Evolutionary conservation across 495 filamentous ascomycete genomes (phyloP), one percentile per base, ranked within the genome.

Genomic region (Talaromyces nanjingensis): DNA sequence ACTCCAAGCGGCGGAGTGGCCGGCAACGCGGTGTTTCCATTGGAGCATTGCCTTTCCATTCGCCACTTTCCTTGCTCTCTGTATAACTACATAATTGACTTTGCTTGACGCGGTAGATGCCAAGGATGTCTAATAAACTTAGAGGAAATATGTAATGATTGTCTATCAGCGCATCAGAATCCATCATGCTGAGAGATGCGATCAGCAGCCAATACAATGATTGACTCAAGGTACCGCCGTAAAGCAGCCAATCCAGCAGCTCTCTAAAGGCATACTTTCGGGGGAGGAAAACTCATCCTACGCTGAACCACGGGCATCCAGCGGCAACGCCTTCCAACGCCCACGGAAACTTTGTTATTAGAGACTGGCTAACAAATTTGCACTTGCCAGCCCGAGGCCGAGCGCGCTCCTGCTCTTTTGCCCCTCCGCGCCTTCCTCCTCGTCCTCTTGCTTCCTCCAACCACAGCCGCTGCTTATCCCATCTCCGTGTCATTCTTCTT

Each of bases 371-470:
- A n/a, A n/a, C n/a, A n/a, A n/a, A n/a, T n/a, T n/a, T n/a, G 31
- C 31, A 33, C 31, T 33, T 33, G 31, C 31, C 31, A n/a, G n/a
- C n/a, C n/a, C n/a, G n/a, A n/a, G n/a, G n/a, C n/a, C n/a, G n/a
- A n/a, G n/a, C n/a, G n/a, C n/a, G n/a, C n/a, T n/a, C n/a, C n/a
- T n/a, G n/a, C n/a, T n/a, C n/a, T 47, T 20, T 47, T 47, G 42
- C 42, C 42, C 42, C 42, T 9, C 42, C 42, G 42, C 42, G 42
- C 39, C 39, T 45, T 45, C 39, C 33, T 37, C 33, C 33, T 42
- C 37, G 18, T 27, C 59, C 42, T 60, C 54, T 31, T 63, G 62
- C 59, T 61, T 55, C 63, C 34, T 64, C 45, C 45, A 49, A 49
- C 45, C 18, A 49, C 8, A 20, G 18, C n/a, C 45, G 45, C 45